These are phyloP conservation scores for Quercus suber DNA, from an alignment of 306 rosid genomes.

Conservation along the genomic window DNA sequence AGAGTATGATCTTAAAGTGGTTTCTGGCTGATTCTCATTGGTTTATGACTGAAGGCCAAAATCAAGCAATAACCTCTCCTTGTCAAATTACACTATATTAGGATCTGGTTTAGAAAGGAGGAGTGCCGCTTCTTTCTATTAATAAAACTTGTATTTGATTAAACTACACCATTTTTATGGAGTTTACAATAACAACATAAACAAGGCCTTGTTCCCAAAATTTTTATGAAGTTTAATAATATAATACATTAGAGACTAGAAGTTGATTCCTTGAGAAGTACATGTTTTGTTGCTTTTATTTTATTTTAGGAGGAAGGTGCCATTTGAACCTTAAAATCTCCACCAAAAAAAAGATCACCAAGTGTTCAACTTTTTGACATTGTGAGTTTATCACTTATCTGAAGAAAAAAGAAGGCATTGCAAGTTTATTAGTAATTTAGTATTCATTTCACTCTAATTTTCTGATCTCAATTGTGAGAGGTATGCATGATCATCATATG, in stretches of 20 bases:
- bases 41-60: neutral
- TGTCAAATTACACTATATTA: neutral
- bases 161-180: neutral
- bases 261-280: neutral
- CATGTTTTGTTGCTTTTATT: neutral
- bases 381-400: neutral
- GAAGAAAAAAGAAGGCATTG: neutral
- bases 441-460: neutral
- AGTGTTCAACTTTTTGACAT: too few relatives aligned
- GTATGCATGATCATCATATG: neutral
- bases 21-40: neutral
- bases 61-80: neutral
- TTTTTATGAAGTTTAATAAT: neutral
- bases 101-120: neutral
- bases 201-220: too few relatives aligned
- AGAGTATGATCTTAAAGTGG: neutral
- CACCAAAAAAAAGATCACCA: too few relatives aligned
- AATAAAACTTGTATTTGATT: neutral
- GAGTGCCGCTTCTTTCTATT: neutral
- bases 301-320: neutral
- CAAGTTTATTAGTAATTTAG: neutral
- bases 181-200: neutral
- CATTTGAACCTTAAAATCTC: neutral
- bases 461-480: neutral
- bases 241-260: neutral